A percentile compares a stretch with the other conserved stretches of the same genome.
Conservation (phyloP, 345 rosid species). For the Hibiscus trionum region DNA sequence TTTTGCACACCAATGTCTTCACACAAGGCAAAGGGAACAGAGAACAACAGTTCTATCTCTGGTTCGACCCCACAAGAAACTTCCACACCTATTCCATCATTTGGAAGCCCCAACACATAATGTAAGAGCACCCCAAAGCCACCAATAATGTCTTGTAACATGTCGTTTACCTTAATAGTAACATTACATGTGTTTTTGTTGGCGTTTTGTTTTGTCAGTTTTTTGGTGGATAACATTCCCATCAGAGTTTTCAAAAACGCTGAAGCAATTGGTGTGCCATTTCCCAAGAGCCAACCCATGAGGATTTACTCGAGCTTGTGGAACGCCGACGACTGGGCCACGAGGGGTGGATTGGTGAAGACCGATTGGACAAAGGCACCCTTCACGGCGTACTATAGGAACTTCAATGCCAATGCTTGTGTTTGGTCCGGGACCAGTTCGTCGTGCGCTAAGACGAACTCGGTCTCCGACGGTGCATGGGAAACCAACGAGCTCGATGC, state of each 20-base stretch:
- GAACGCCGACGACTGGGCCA: slow-evolving; percentile 58
- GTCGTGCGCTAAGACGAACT: slow-evolving; percentile 11
- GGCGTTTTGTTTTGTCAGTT: slow-evolving; percentile 15
- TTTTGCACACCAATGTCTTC: slow-evolving; percentile 58
- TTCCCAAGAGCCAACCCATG: slow-evolving; percentile 45
- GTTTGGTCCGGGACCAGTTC: slow-evolving; percentile 21
- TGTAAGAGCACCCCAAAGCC: slow-evolving; percentile 21
- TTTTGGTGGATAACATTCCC: slow-evolving; percentile 44
- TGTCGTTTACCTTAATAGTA: not conserved
- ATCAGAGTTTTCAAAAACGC: slow-evolving; percentile 53
- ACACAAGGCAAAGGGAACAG: slow-evolving; percentile 61
- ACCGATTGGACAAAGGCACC: slow-evolving; percentile 50
- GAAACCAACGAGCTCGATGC: slow-evolving; percentile 24
- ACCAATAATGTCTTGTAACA: not conserved
- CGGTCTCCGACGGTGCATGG: slow-evolving; percentile 18
- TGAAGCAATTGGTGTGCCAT: slow-evolving; percentile 38
- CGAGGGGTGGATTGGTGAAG: slow-evolving; percentile 49
- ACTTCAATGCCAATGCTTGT: slow-evolving; percentile 28
- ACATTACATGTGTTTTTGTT: no score
- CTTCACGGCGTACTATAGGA: slow-evolving; percentile 34
- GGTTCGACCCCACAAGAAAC: slow-evolving; percentile 61
- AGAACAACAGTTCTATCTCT: slow-evolving; percentile 68
- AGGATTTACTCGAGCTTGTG: slow-evolving; percentile 49
- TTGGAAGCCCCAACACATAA: slow-evolving; percentile 58
- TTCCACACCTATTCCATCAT: slow-evolving; percentile 70